Base-by-base conservation (phyloP, 441 rosid species). In the Aleurites moluccanus region DNA sequence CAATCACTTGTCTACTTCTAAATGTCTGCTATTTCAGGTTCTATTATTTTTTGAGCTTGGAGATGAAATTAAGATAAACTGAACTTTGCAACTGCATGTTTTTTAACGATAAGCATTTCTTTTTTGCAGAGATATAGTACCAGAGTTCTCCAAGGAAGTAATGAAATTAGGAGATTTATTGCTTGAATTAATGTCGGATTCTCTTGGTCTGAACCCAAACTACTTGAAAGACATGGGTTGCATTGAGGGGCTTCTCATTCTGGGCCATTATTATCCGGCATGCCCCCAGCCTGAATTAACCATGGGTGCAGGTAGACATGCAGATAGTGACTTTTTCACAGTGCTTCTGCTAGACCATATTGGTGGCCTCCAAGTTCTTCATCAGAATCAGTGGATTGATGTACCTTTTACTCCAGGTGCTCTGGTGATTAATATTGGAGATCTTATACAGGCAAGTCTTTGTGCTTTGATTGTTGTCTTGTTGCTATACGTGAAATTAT, bases 321-420 rank as follows among this genome's bases (percentile, higher is more conserved):
- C 85, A 1, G 89, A 88, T 55, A 67, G 64, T 49, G 83, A 73
- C 64, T 87, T 88, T 68, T 64, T 91, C 25, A 87, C 91, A 0
- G 78, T 87, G 35, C 90, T 90, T 79, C 78, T 90, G 33, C 90
- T 82, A 79, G 91, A 85, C 78, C 82, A 85, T 13, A 80, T 87
- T 2, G 92, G 92, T 15, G 94, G 93, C 6, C 91, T 91, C 74
- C 94, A 89, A 72, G 83, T 89, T 67, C 83, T 80, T 27, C 80
- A 82, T 7, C 62, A 77, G 61, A 82, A 82, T 23, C 80, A 65
- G 0, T 92, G 92, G 97, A 42, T 89, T 11, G 83, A 87, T 70
- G 88, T 92, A 25, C 80, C 88, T 52, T 82, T 82, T 3, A 21
- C 67, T 10, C 82, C 88, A 0, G 89, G 86, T 40, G 83, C 90